A percentile compares a stretch with the other conserved stretches of the same genome.
Conservation (phyloP, 164 flowering plant genomes). For the Tetracentron sinense region DNA sequence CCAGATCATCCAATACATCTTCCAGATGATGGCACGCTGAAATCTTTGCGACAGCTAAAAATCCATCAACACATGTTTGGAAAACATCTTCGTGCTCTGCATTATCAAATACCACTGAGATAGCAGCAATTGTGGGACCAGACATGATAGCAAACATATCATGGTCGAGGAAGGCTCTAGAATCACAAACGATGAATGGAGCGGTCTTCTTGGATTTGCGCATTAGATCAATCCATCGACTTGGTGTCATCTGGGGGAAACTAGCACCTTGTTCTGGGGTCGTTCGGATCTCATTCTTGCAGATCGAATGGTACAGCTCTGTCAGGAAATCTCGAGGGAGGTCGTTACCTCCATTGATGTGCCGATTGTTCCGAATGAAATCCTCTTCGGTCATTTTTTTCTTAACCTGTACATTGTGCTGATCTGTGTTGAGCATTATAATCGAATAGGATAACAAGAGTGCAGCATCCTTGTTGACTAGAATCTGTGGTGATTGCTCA, state of each 20-base stretch:
- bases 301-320: slow-evolving; percentile 4
- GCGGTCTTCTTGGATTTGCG: not conserved
- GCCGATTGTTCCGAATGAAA: slow-evolving; percentile 4
- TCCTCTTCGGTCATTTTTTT: slow-evolving; percentile 7
- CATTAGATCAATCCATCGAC: slow-evolving; percentile 5
- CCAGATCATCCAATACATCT: slow-evolving; percentile 4
- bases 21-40: slow-evolving; percentile 6
- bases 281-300: slow-evolving; percentile 8
- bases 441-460: slow-evolving; percentile 2
- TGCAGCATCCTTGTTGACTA: slow-evolving; percentile 11
- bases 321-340: slow-evolving; percentile 3
- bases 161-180: not conserved
- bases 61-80: slow-evolving; percentile 8
- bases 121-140: slow-evolving; percentile 7
- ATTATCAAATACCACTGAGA: slow-evolving; percentile 8
- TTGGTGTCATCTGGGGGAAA: not conserved
- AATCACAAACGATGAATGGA: not conserved
- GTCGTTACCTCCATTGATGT: slow-evolving; percentile 3
- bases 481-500: slow-evolving; percentile 4
- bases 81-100: not conserved
- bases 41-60: slow-evolving; percentile 2
- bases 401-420: slow-evolving; percentile 7
- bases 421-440: slow-evolving; percentile 8
- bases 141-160: slow-evolving; percentile 9
- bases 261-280: not conserved